phyloP scores from a whole-genome alignment of 345 rosid species.

The Camelina sativa region DNA sequence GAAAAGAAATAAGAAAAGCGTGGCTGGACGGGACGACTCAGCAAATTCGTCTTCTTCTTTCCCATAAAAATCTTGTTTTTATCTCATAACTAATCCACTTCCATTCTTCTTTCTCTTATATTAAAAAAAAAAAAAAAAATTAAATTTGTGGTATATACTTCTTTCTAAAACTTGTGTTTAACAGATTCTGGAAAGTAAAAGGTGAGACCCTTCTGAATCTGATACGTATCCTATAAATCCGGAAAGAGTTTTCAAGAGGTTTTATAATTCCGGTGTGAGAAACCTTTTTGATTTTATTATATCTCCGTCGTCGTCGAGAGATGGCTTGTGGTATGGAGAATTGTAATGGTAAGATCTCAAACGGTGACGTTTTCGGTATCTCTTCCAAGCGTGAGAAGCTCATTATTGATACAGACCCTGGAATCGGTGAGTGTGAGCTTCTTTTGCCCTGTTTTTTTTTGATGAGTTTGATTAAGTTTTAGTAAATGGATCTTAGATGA shows the following conservation, averaged over 20 bases:
- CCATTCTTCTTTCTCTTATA: background rate
- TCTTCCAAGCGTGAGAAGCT: slow-evolving; percentile 56
- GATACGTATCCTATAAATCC: no score
- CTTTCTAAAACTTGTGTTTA: background rate
- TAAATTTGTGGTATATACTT: background rate
- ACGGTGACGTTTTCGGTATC: slow-evolving; percentile 43
- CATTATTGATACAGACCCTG: slow-evolving; percentile 98
- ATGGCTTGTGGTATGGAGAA: slow-evolving; percentile 45
- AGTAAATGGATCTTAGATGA: slow-evolving; percentile 13
- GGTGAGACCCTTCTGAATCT: background rate
- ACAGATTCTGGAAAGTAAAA: background rate
- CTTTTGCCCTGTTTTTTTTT: background rate
- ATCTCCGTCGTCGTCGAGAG: background rate
- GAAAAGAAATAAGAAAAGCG: slow-evolving; percentile 17
- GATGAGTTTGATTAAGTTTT: background rate
- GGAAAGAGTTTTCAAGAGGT: slow-evolving; percentile 1
- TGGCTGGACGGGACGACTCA: slow-evolving; percentile 21
- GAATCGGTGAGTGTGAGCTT: slow-evolving; percentile 69
- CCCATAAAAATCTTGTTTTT: background rate
- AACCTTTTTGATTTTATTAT: background rate
- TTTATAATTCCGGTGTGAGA: background rate
- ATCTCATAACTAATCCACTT: slow-evolving; percentile 13
- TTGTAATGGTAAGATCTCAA: slow-evolving; percentile 40
- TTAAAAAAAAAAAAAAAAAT: background rate
- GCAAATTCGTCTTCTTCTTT: slow-evolving; percentile 1